Conservation (phyloP, 495 filamentous ascomycete genomes). For the Penicillium robsamsonii region DNA sequence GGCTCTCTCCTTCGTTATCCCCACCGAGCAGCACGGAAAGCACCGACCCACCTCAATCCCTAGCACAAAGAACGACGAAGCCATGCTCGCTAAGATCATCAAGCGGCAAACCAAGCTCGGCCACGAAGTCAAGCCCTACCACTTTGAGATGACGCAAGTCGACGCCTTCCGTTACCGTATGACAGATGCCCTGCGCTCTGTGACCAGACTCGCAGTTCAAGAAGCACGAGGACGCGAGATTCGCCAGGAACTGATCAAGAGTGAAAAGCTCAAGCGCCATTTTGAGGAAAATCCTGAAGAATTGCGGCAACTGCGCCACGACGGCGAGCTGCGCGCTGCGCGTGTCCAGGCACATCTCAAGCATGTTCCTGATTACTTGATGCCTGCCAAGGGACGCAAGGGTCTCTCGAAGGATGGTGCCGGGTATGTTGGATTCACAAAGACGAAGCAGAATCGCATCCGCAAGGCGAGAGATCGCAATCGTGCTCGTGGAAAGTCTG, state of each 20-base stretch:
- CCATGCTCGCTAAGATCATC: conserved; percentile 69
- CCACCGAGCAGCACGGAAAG: conserved; percentile 74
- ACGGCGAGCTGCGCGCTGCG: conserved; percentile 77
- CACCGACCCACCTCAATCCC: conserved; percentile 80
- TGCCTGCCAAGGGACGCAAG: conserved; percentile 75
- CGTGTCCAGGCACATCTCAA: conserved; percentile 85
- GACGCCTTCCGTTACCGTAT: conserved; percentile 94
- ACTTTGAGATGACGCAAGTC: conserved; percentile 91
- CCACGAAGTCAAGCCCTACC: conserved; percentile 79
- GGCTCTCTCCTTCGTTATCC: conserved; percentile 91
- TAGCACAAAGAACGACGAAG: conserved; percentile 76
- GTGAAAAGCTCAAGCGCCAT: conserved; percentile 88
- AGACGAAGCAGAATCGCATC: conserved; percentile 69
- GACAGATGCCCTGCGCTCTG: conserved; percentile 78
- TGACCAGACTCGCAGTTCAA: conserved; percentile 79
- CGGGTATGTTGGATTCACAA: conserved; percentile 74
- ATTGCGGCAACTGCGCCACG: conserved; percentile 81
- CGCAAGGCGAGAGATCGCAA: conserved; percentile 67
- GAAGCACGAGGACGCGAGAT: conserved; percentile 88
- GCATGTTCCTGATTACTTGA: conserved; percentile 91
- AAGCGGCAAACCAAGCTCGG: conserved; percentile 69
- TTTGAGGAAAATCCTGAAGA: conserved; percentile 97
- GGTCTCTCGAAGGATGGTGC: conserved; percentile 59
- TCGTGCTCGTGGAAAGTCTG: conserved; percentile 50
- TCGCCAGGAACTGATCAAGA: conserved; percentile 82